These are phyloP conservation scores for Hansenula anomala DNA, from an alignment of 1,139 yeast genomes.

Conservation along the genomic window DNA sequence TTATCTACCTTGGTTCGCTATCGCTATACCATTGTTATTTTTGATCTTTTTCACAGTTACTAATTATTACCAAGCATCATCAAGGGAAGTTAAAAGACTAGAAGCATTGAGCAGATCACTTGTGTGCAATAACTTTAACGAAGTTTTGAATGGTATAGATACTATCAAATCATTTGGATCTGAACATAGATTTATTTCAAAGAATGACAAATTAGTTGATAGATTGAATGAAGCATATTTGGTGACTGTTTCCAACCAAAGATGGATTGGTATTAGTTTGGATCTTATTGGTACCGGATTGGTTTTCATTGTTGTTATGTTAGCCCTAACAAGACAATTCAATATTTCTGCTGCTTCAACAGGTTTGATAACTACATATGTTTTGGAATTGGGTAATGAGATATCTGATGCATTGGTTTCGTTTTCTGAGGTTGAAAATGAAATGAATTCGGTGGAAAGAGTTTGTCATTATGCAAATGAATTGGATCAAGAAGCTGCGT, in stretches of 20 bases:
- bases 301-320: constrained; percentile 43
- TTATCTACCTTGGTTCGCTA: constrained; percentile 65
- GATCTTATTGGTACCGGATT: constrained; percentile 37
- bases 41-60: constrained; percentile 36
- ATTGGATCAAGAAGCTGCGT: constrained; percentile 56
- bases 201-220: constrained; percentile 38
- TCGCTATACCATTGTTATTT: constrained; percentile 50
- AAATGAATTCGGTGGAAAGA: constrained; percentile 79
- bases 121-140: constrained; percentile 60
- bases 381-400: constrained; percentile 43
- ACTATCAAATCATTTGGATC: constrained; percentile 49
- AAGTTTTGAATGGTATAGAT: constrained; percentile 48
- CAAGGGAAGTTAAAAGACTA: constrained; percentile 58
- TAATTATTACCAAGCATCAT: constrained; percentile 50
- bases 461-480: constrained; percentile 63
- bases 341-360: constrained; percentile 58
- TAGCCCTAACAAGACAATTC: constrained; percentile 62
- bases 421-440: constrained; percentile 63
- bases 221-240: constrained; percentile 54
- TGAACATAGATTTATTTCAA: constrained; percentile 34
- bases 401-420: constrained; percentile 45
- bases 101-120: constrained; percentile 60
- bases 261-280: constrained; percentile 55
- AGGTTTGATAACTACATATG: constrained; percentile 65
- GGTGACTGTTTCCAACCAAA: constrained; percentile 47